A percentile compares a stretch with the other conserved stretches of the same genome.
phyloP scores from a whole-genome alignment of 805 yeast species.

The Helenozyma rhizophorensis region DNA sequence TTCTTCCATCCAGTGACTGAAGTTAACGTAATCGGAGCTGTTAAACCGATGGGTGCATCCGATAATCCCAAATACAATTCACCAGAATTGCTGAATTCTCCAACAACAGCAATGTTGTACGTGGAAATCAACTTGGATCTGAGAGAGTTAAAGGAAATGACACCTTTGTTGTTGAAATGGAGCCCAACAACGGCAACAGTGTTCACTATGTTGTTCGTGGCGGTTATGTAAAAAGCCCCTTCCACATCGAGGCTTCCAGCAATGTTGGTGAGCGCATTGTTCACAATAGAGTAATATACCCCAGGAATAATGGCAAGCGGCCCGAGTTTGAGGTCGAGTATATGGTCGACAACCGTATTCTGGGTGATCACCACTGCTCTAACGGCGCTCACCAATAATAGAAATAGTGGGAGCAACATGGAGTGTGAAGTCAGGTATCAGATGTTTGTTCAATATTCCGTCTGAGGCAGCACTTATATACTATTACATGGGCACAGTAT shows the following conservation, averaged over 20 bases:
- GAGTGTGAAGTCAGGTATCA: background rate
- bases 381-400: slow-evolving; percentile 1
- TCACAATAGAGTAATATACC: slow-evolving; percentile 7
- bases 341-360: background rate
- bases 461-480: no score
- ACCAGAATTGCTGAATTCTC: slow-evolving; percentile 21
- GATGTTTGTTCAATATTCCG: no score
- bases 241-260: slow-evolving; percentile 3
- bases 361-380: slow-evolving; percentile 1
- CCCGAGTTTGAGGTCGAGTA: background rate
- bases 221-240: slow-evolving; percentile 8
- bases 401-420: background rate
- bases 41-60: slow-evolving; percentile 11
- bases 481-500: no score
- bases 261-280: slow-evolving; percentile 4
- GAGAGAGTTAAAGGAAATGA: slow-evolving; percentile 20
- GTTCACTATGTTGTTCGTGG: background rate
- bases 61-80: slow-evolving; percentile 17
- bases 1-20: slow-evolving; percentile 3
- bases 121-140: slow-evolving; percentile 15
- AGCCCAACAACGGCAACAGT: slow-evolving; percentile 1
- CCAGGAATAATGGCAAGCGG: slow-evolving; percentile 4
- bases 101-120: slow-evolving; percentile 12
- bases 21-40: slow-evolving; percentile 3
- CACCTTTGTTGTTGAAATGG: slow-evolving; percentile 15